These are phyloP conservation scores for Oryza meyeriana DNA, from an alignment of 176 grass and related monocot genomes.

Conservation along the genomic window DNA sequence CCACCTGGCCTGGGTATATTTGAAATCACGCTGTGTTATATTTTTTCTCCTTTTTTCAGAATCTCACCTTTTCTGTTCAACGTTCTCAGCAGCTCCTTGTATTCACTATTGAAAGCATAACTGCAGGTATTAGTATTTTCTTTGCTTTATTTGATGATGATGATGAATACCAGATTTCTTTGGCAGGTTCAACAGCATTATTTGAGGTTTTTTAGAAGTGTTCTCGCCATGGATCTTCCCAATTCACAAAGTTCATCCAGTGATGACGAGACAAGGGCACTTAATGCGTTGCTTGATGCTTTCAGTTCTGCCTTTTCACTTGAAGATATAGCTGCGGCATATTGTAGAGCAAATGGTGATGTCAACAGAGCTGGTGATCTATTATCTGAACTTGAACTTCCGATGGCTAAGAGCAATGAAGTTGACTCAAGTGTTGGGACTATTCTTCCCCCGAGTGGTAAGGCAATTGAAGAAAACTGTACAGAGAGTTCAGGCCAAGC, in stretches of 20 bases:
- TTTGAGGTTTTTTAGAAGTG: neutral
- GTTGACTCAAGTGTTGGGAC: conserved; percentile 35
- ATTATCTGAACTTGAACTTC: conserved; percentile 54
- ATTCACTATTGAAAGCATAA: neutral
- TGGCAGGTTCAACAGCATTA: conserved; percentile 28
- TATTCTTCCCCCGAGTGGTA: conserved; percentile 29
- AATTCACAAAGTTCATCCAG: conserved; percentile 29
- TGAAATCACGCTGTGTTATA: neutral
- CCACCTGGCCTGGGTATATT: neutral
- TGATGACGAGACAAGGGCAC: conserved; percentile 57
- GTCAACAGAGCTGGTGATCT: conserved; percentile 69
- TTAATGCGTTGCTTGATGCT: conserved; percentile 70
- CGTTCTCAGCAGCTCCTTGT: conserved; percentile 4
- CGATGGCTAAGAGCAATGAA: conserved; percentile 27
- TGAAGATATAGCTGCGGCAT: conserved; percentile 85
- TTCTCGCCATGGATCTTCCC: conserved; percentile 47
- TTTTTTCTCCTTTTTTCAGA: neutral
- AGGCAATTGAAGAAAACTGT: conserved; percentile 25
- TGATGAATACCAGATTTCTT: conserved; percentile 9
- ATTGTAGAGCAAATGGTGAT: conserved; percentile 67
- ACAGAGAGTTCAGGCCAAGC: conserved; percentile 22
- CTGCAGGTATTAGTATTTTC: neutral
- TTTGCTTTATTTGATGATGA: neutral
- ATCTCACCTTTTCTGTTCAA: conserved; percentile 6
- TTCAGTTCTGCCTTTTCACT: conserved; percentile 67